Evolutionary conservation across 176 grass and related monocot genomes (phyloP), one percentile per base, ranked within the genome.

Genomic region (Sorghum bicolor): DNA sequence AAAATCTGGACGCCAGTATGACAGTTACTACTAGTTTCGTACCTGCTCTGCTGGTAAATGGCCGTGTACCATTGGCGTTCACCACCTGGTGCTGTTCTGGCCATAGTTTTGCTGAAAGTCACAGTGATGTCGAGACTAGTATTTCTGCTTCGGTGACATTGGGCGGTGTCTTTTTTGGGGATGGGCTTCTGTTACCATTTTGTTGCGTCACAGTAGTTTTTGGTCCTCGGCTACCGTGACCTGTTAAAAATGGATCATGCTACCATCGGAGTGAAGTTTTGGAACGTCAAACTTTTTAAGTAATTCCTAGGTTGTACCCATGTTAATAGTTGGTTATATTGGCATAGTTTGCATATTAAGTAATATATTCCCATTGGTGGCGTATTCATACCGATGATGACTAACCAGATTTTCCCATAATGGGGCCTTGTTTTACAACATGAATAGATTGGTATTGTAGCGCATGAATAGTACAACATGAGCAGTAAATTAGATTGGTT

Each of bases 1-100:
- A 70, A 85, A 53, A 69, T 79, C 74, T 33, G 83, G 86, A 34
- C 90, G 78, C 61, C 83, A 88, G 50, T 83, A 83, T 24, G 84
- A 90, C 1, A 70, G 67, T 45, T 86, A 82, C 28, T 76, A 86
- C 26, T 86, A 86, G 60, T 67, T 41, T 30, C 0, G 8, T 75
- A 38, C 4, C 40, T 67, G 34, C 47, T 73, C 60, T 52, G 67
- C 67, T 68, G 60, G 74, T 38, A 67, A 82, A 74, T 58, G 65
- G 74, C 64, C 36, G 16, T 48, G 41, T 47, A 76, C 60, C 73
- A 25, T 83, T 58, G 43, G 34, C 26, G 58, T 48, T 82, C 44
- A 43, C 33, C 17, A 65, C 55, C 73, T 82, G 83, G 72, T 86
- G 78, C 33, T 41, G 66, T 34, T 52, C 22, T 52, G 72, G 83